phyloP scores from a whole-genome alignment of 768 basidiomycete genomes.

The Arthromyces matolae region DNA sequence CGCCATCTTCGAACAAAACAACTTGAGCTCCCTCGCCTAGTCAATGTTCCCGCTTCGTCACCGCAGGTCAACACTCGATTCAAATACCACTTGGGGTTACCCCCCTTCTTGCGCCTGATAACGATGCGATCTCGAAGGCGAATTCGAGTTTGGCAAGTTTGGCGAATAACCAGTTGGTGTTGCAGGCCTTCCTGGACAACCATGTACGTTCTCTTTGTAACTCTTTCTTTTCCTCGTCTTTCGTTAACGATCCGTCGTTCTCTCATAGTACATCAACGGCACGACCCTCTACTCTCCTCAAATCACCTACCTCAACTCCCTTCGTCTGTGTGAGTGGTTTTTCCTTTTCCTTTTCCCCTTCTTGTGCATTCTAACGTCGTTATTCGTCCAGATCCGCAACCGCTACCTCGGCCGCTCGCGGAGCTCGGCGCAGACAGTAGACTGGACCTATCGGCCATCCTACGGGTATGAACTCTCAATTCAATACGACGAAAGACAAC shows the following conservation, averaged over 20 bases:
- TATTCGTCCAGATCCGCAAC: too few relatives aligned
- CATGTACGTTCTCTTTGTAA: slow-evolving; percentile 59
- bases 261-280: slow-evolving; percentile 61
- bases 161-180: slow-evolving; percentile 41
- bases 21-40: slow-evolving; percentile 38
- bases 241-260: background rate
- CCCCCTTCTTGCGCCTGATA: slow-evolving; percentile 67
- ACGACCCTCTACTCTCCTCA: slow-evolving; percentile 59
- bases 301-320: slow-evolving; percentile 27
- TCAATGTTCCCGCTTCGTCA: slow-evolving; percentile 24
- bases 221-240: background rate
- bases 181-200: slow-evolving; percentile 48
- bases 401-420: too few relatives aligned
- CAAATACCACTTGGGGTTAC: slow-evolving; percentile 40
- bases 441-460: too few relatives aligned
- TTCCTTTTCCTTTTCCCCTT: background rate
- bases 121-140: slow-evolving; percentile 42
- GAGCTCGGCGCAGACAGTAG: too few relatives aligned
- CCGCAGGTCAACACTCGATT: slow-evolving; percentile 32
- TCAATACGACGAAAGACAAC: too few relatives aligned
- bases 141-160: slow-evolving; percentile 30
- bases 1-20: slow-evolving; percentile 36
- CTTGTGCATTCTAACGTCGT: too few relatives aligned
- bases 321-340: slow-evolving; percentile 47
- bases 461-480: too few relatives aligned